phyloP scores from a whole-genome alignment of 202 grass and related monocot species.

The Schoenoplectus triqueter region DNA sequence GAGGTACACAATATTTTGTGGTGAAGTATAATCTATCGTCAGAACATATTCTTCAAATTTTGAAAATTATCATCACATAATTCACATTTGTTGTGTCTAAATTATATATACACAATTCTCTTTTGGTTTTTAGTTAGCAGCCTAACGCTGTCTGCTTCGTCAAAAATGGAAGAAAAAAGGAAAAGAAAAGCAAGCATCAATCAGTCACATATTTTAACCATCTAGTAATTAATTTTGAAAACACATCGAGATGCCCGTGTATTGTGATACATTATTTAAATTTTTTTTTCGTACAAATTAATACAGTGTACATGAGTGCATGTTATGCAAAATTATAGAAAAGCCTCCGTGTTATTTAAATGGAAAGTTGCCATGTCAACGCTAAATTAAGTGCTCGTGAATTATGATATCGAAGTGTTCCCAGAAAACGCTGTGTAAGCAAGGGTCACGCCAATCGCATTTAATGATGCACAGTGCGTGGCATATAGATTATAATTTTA shows the following conservation, averaged over 20 bases:
- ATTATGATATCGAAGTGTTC: constrained; percentile 5
- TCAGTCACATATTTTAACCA: too few relatives aligned
- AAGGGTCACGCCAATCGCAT: constrained; percentile 32
- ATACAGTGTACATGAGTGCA: background rate
- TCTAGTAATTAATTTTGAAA: background rate
- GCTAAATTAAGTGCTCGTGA: constrained; percentile 11
- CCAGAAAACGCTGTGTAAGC: constrained; percentile 31
- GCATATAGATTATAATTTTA: constrained; percentile 25
- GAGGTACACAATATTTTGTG: background rate
- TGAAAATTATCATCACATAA: too few relatives aligned
- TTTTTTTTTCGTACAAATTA: too few relatives aligned
- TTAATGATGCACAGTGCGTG: constrained; percentile 42
- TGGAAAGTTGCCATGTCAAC: constrained; percentile 26
- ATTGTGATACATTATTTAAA: too few relatives aligned
- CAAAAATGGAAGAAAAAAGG: background rate
- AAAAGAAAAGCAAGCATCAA: background rate
- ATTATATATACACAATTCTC: too few relatives aligned
- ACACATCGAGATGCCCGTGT: background rate
- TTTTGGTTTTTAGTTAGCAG: too few relatives aligned
- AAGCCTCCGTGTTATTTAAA: background rate
- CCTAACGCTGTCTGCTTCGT: too few relatives aligned
- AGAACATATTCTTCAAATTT: too few relatives aligned
- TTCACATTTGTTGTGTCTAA: too few relatives aligned
- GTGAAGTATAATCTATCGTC: too few relatives aligned
- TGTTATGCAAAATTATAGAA: background rate